Evolutionary conservation across 2,329 filamentous ascomycete genomes (phyloP).

Genomic region (Rhytidhysteron rufulum): DNA sequence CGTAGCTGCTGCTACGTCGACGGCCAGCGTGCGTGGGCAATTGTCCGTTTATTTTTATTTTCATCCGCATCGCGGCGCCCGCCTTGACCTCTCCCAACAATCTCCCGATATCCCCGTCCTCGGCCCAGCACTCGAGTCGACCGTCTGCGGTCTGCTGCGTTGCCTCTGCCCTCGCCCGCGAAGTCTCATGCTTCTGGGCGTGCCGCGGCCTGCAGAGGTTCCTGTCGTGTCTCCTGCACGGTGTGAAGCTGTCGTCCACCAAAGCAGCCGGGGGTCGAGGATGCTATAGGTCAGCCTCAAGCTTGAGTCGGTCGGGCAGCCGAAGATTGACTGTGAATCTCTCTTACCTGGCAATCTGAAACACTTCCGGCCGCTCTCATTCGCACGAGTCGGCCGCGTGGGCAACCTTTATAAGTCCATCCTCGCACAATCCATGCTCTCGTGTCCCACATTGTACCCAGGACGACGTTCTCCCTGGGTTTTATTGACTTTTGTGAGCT

Average conservation of each 20-base stretch:
- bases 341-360: slow-evolving; percentile 24
- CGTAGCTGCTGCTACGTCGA: too few relatives aligned
- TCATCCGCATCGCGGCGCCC: not conserved
- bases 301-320: slow-evolving; percentile 5
- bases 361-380: slow-evolving; percentile 21
- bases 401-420: not conserved
- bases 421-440: not conserved
- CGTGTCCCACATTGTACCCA: slow-evolving; percentile 1
- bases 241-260: not conserved
- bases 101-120: not conserved
- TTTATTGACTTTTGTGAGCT: not conserved
- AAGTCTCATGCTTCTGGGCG: too few relatives aligned
- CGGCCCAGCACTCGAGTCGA: not conserved
- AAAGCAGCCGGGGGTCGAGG: slow-evolving; percentile 3
- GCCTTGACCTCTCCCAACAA: not conserved
- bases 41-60: not conserved
- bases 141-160: not conserved
- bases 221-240: not conserved
- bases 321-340: slow-evolving; percentile 14
- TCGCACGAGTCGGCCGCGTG: slow-evolving; percentile 29
- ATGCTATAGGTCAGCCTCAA: not conserved
- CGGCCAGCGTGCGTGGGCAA: not conserved
- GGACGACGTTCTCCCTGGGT: not conserved
- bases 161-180: not conserved
- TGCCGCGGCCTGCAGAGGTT: too few relatives aligned